Evolutionary conservation across 2,329 filamentous ascomycete genomes (phyloP).

Genomic region (Colletotrichum tabaci): DNA sequence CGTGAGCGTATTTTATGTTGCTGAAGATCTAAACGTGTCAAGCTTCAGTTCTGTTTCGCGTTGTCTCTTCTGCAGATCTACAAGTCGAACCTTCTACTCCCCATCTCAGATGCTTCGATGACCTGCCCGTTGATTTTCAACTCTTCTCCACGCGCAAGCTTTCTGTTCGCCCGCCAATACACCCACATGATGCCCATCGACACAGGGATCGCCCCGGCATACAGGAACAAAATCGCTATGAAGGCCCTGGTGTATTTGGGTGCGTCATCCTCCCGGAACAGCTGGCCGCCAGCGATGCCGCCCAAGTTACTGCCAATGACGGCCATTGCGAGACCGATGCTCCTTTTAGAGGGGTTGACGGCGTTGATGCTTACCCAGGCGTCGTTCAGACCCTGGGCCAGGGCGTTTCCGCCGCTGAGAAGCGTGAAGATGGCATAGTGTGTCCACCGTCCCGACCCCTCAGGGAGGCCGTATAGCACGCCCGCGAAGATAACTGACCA

Average conservation of each 20-base stretch:
- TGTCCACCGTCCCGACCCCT: constrained; percentile 26
- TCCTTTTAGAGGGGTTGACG: constrained; percentile 20
- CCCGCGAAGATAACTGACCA: constrained; percentile 41
- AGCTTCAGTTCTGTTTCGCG: no score
- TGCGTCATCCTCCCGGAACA: constrained; percentile 38
- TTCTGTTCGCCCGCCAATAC: constrained; percentile 46
- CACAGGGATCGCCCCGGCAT: constrained; percentile 41
- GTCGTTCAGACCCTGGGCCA: constrained; percentile 38
- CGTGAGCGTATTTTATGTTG: no score
- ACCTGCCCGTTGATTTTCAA: constrained; percentile 6
- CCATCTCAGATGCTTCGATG: not conserved
- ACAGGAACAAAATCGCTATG: constrained; percentile 35
- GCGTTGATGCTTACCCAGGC: constrained; percentile 43
- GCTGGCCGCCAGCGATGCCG: constrained; percentile 27
- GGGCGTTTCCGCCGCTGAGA: constrained; percentile 38
- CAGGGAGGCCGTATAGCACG: constrained; percentile 29
- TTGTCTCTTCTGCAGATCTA: not conserved
- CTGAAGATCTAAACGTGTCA: no score
- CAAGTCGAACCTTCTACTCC: constrained; percentile 6
- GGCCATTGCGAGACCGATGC: constrained; percentile 40
- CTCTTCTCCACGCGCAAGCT: constrained; percentile 3
- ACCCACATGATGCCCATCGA: constrained; percentile 43
- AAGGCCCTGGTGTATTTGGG: constrained; percentile 39
- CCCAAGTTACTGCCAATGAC: constrained; percentile 43
- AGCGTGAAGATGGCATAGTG: constrained; percentile 40